Base-by-base conservation (phyloP, 257 asterid species). In the Thymus mandschuricus region DNA sequence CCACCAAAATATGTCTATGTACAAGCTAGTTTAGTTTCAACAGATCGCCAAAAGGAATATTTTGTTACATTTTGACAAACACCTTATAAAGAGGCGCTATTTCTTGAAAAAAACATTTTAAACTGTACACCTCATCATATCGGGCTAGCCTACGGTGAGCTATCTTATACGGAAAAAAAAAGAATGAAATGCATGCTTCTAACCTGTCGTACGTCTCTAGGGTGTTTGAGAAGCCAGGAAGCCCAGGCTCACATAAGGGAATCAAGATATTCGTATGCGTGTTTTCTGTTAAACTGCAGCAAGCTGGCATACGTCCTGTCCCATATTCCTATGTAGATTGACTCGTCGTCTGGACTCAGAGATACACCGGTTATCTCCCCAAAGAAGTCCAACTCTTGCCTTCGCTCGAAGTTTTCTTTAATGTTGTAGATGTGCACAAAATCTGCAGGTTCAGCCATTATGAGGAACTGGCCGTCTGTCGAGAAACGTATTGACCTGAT, bases 311-410 rank as follows among this genome's bases (percentile, higher is more conserved):
- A 86, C 0, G 89, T 89, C 64, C 92, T 74, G 69, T 86, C 96
- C 95, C 96, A 89, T 12, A 89, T 80, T 11, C 95, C 95, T 27
- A 87, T 70, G 54, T 75, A 84, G 21, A 89, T 75, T 8, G 94
- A 82, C 76, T 87, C 96, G 0, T 89, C 89, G 10, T 87, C 95
- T 49, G 95, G 91, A 56, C 96, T 89, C 40, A 89, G 50, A 44
- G 86, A 76, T 10, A 83, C 88, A 7, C 96, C 96, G 3, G 92
- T 73, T 73, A 89, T 86, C 88, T 89, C 96, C 6, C 95, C 96
- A 13, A 89, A 89, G 79, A 87, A 78, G 62, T 89, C 92, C 27
- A 89, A 79, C 78, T 87, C 95, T 75, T 89, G 96, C 64, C 86
- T 83, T 30, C 52, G 81, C 76, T 56, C 76, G 56, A 72, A 86